Evolutionary conservation across 441 rosid genomes (phyloP), one percentile per base, ranked within the genome.

Genomic region (Gossypium lobatum): DNA sequence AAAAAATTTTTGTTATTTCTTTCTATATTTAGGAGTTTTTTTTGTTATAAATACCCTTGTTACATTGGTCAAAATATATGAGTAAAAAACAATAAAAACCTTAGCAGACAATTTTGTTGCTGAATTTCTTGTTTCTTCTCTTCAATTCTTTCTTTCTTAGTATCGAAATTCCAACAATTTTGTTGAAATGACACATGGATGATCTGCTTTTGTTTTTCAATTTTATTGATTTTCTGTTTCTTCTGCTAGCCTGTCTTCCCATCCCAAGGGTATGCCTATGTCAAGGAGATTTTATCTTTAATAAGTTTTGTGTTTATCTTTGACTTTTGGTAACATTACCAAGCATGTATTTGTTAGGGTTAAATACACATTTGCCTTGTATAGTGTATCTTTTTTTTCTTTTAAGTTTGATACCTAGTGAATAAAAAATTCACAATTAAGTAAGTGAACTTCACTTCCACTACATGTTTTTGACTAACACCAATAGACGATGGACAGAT

Each of bases 181-280:
- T 31, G 6, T 76, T 64, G 42, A 45, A 64, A n/a, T 71, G 39
- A 28, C 13, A 28, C n/a, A 18, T 8, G 39, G 39, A 46, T 66
- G 58, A n/a, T 66, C 14, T n/a, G n/a, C 14, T 66, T 66, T 46
- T 14, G 17, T 10, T 45, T 48, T 46, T 71, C 17, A 37, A 50
- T 13, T 73, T 34, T 67, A 55, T 77, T 58, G 21, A 50, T 34
- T 70, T 61, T 18, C 16, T 70, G 14, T 7, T 50, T 60, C 11
- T 11, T 70, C 14, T 13, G 20, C 57, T 25, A 13, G n/a, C 4
- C 14, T 25, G 21, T 48, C 42, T 14, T 28, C 71, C 21, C 18
- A 2, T 1, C 70, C 21, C 2, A 18, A 9, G 57, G 18, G 13
- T 66, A 25, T 21, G 54, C 34, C 31, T 20, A 37, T 34, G 69